Percentiles rank a stretch among this genome's conserved stretches.
Conservation (phyloP, 192 early-diverging fungal genomes). For the Coemansia sp. region DNA sequence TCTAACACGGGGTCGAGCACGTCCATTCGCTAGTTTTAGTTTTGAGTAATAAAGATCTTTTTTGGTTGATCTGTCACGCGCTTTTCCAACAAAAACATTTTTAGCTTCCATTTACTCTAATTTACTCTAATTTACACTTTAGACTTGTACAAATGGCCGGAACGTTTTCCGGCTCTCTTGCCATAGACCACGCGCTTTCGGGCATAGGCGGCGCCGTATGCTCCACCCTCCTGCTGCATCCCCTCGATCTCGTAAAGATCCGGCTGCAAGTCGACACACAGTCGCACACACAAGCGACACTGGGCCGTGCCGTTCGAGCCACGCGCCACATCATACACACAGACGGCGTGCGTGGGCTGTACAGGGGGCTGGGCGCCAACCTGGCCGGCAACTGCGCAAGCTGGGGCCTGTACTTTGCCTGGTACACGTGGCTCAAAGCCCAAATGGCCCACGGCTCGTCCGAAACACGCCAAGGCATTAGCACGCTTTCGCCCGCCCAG, state of each 20-base stretch:
- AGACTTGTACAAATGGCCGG: constrained; percentile 5
- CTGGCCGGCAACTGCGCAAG: constrained; percentile 85
- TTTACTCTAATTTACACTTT: too few relatives aligned
- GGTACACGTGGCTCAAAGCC: constrained; percentile 62
- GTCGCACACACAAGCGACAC: constrained; percentile 44
- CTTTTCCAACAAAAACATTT: too few relatives aligned
- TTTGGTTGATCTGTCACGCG: not conserved
- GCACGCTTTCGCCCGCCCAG: constrained; percentile 67
- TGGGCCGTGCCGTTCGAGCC: constrained; percentile 68
- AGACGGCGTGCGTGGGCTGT: constrained; percentile 73
- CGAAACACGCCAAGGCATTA: constrained; percentile 46
- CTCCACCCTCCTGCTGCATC: constrained; percentile 81
- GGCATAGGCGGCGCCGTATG: constrained; percentile 83
- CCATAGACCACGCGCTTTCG: constrained; percentile 80
- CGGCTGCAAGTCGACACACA: constrained; percentile 78
- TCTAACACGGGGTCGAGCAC: constrained; percentile 3
- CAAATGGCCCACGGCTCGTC: constrained; percentile 46
- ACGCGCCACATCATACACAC: constrained; percentile 56
- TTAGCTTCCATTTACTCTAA: too few relatives aligned
- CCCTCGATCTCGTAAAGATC: constrained; percentile 93
- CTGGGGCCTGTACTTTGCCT: constrained; percentile 98
- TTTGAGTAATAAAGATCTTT: not conserved
- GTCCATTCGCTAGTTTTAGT: constrained; percentile 20
- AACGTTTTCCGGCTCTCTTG: constrained; percentile 46
- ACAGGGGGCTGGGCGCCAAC: constrained; percentile 88